Evolutionary conservation across 805 yeast species (phyloP).

Genomic region (Hagleromyces aurorensis): DNA sequence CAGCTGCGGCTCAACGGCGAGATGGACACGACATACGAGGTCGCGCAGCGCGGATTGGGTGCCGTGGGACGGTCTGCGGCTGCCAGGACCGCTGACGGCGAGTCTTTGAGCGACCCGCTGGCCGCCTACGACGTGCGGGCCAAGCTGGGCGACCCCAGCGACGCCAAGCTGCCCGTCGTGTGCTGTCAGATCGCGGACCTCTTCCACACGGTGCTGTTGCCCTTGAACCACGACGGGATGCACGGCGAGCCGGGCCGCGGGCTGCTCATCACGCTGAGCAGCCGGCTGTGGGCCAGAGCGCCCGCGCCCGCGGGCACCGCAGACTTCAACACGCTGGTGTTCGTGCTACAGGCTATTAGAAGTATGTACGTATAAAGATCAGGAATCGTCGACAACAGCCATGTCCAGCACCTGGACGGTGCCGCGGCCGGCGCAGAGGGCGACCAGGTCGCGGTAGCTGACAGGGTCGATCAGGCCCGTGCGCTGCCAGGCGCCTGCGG

Average conservation of each 20-base stretch:
- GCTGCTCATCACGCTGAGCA: constrained; percentile 38
- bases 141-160: constrained; percentile 41
- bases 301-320: constrained; percentile 20
- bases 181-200: constrained; percentile 38
- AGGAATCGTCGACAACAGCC: constrained; percentile 69
- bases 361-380: constrained; percentile 17
- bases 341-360: constrained; percentile 33
- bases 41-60: constrained; percentile 23
- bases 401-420: constrained; percentile 70
- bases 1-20: constrained; percentile 28
- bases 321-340: constrained; percentile 41
- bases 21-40: constrained; percentile 42
- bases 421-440: constrained; percentile 50
- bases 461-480: constrained; percentile 81
- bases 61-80: constrained; percentile 13
- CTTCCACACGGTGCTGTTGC: constrained; percentile 21
- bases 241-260: constrained; percentile 7
- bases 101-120: constrained; percentile 21
- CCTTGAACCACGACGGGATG: constrained; percentile 9
- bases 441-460: constrained; percentile 62
- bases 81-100: constrained; percentile 17
- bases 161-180: constrained; percentile 40
- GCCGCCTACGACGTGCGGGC: constrained; percentile 39
- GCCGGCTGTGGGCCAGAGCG: constrained; percentile 35
- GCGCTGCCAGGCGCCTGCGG: constrained; percentile 43